These are phyloP conservation scores for Linnemannia hyalina DNA, from an alignment of 192 early-diverging fungal species.

Conservation along the genomic window DNA sequence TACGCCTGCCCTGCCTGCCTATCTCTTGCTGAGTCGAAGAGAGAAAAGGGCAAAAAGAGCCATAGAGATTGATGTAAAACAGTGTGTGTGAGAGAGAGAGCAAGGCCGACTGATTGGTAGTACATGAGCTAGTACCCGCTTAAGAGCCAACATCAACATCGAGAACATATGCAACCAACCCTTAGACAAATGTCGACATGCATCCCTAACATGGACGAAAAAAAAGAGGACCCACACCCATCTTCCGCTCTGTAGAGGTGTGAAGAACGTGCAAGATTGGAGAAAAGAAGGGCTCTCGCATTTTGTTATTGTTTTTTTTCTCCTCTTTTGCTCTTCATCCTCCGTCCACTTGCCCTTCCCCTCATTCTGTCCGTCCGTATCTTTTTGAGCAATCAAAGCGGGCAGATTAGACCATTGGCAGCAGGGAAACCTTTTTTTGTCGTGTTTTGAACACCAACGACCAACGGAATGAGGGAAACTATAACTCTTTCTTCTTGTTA, in stretches of 20 bases:
- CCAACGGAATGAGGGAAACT: neutral
- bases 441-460: neutral
- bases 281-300: neutral
- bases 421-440: neutral
- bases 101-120: neutral
- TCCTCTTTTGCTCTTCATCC: neutral
- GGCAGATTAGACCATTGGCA: neutral
- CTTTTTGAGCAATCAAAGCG: neutral
- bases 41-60: neutral
- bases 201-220: neutral
- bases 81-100: neutral
- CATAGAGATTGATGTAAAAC: no score
- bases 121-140: neutral
- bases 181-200: neutral
- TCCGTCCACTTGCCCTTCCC: neutral
- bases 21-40: neutral
- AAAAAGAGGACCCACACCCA: neutral
- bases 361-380: neutral
- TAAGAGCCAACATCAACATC: neutral
- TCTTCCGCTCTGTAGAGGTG: neutral
- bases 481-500: neutral
- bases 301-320: neutral
- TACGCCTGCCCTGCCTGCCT: no score
- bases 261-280: neutral
- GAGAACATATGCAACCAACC: neutral